A percentile compares a stretch with the other conserved stretches of the same genome.
phyloP scores from a whole-genome alignment of 805 yeast species.

The Komagataella ulmi region DNA sequence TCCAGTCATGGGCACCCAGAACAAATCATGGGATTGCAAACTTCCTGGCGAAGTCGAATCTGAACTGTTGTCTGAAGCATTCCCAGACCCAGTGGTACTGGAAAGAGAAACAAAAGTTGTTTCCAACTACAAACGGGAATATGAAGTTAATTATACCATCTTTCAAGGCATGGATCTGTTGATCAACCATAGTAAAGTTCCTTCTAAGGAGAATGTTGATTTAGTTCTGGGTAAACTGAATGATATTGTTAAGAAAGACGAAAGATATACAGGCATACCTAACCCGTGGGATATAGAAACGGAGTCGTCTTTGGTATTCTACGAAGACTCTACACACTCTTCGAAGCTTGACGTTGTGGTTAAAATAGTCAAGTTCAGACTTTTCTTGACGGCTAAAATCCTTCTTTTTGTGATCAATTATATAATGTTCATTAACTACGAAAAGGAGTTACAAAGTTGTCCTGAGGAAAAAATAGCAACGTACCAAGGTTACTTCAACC shows the following conservation, averaged over 20 bases:
- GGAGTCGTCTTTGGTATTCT: neutral
- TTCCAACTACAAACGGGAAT: constrained; percentile 30
- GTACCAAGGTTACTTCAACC: constrained; percentile 17
- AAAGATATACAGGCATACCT: neutral
- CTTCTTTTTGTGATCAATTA: constrained; percentile 37
- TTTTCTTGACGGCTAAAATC: constrained; percentile 26
- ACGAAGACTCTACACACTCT: neutral
- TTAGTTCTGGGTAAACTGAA: constrained; percentile 12
- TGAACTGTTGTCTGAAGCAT: constrained; percentile 20
- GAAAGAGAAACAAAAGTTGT: constrained; percentile 31
- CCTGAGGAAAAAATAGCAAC: constrained; percentile 14
- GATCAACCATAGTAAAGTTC: constrained; percentile 21
- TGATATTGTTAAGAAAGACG: constrained; percentile 2
- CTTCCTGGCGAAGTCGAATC: constrained; percentile 23
- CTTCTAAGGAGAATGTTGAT: constrained; percentile 16
- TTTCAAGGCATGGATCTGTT: constrained; percentile 24
- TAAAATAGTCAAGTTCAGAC: constrained; percentile 16
- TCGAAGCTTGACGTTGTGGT: constrained; percentile 1
- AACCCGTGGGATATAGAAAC: neutral
- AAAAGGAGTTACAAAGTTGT: constrained; percentile 8
- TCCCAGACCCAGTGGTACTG: constrained; percentile 13
- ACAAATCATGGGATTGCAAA: constrained; percentile 22
- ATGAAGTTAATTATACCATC: constrained; percentile 29
- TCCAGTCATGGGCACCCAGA: constrained; percentile 18
- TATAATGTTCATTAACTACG: constrained; percentile 24